Conservation (phyloP, 441 rosid species). For the Flueggea neowawraea region DNA sequence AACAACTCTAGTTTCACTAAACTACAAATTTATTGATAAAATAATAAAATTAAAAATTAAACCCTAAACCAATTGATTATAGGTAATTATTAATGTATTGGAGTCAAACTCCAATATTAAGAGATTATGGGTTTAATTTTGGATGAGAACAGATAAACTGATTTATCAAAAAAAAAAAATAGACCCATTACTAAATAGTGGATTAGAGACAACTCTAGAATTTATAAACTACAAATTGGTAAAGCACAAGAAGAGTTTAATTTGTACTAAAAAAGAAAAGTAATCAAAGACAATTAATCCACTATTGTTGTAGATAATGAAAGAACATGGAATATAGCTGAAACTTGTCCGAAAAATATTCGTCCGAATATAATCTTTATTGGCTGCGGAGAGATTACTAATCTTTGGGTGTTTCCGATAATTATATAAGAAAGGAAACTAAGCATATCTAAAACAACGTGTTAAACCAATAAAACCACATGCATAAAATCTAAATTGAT, state of each 20-base stretch:
- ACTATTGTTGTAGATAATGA: neutral
- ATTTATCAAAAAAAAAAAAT: too few species aligned
- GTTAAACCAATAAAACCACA: constrained; percentile 1
- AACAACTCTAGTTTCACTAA: too few species aligned
- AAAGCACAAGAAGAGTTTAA: neutral
- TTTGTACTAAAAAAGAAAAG: neutral
- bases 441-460: neutral
- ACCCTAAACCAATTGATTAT: too few species aligned
- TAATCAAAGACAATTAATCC: neutral
- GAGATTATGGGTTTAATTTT: too few species aligned
- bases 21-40: too few species aligned
- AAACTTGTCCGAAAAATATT: too few species aligned
- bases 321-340: neutral
- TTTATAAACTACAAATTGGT: neutral
- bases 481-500: neutral
- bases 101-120: too few species aligned
- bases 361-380: neutral
- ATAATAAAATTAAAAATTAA: too few species aligned
- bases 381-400: neutral
- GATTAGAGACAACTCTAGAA: neutral
- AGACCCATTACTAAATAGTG: too few species aligned
- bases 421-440: neutral
- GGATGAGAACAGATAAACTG: too few species aligned
- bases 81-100: too few species aligned
- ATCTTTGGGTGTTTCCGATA: neutral